Percentiles rank a stretch among this genome's conserved stretches.
These are phyloP conservation scores for Colletotrichum magnum DNA, from an alignment of 2,329 filamentous ascomycete species.

Conservation along the genomic window DNA sequence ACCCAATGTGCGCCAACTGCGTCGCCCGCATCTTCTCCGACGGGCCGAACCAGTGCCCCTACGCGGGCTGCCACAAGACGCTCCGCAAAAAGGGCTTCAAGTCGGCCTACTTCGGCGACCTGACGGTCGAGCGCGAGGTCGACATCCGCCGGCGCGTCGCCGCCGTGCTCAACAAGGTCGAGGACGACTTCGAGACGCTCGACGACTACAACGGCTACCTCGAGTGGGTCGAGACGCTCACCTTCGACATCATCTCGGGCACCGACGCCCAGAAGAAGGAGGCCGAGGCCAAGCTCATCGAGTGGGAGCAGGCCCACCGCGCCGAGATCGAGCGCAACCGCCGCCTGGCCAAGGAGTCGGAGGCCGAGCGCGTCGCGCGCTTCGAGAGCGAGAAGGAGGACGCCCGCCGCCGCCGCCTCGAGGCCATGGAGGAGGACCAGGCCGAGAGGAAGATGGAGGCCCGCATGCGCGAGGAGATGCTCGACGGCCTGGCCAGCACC, in stretches of 20 bases:
- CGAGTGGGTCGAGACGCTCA: conserved; percentile 90
- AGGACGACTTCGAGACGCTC: conserved; percentile 92
- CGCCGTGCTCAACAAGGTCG: conserved; percentile 85
- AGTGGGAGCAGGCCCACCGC: conserved; percentile 82
- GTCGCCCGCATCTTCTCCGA: conserved; percentile 94
- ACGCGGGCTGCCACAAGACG: conserved; percentile 89
- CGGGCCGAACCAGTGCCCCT: conserved; percentile 92
- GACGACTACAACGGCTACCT: conserved; percentile 94
- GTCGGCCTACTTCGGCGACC: conserved; percentile 89
- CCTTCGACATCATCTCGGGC: conserved; percentile 86
- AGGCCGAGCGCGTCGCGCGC: conserved; percentile 66
- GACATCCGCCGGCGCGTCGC: conserved; percentile 89
- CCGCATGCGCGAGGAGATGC: conserved; percentile 76
- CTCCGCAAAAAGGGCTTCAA: conserved; percentile 88
- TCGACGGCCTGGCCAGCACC: conserved; percentile 77
- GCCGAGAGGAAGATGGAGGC: conserved; percentile 76
- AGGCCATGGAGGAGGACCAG: conserved; percentile 77
- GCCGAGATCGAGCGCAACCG: conserved; percentile 76
- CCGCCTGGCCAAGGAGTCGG: conserved; percentile 67
- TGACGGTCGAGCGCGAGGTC: conserved; percentile 91
- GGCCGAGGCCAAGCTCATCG: conserved; percentile 60
- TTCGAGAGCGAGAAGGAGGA: conserved; percentile 77
- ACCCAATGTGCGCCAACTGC: conserved; percentile 98
- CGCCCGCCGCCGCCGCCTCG: conserved; percentile 72
- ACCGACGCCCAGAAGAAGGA: conserved; percentile 72